Evolutionary conservation across 495 filamentous ascomycete genomes (phyloP), one percentile per base, ranked within the genome.

Genomic region (Penicillium nucicola): DNA sequence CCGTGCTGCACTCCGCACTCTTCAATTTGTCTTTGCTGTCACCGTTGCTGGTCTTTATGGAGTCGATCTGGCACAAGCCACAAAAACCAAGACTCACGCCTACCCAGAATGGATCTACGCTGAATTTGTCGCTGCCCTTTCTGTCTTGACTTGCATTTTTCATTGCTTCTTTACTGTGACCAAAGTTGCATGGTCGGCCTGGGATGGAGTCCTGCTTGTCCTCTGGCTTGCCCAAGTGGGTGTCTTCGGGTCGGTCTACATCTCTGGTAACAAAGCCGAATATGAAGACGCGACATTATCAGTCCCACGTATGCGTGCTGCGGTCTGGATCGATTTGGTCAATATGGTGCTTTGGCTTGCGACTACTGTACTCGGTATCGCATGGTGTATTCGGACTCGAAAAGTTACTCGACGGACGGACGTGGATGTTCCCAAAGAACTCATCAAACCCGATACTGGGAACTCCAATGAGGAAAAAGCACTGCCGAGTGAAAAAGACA

Each of bases 181-280:
- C 43, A 75, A 77, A 34, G 80, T 62, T 31, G 64, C 60, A 35
- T 72, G 61, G 37, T 86, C 82, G 63, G 68, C 66, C n/a, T 86
- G 84, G 84, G 87, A 86, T 59, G 56, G 68, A 13, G 57, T 86
- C 1, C 66, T 89, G 3, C 86, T 86, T 59, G 71, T 86, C 42
- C 74, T 90, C n/a, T 90, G 83, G 82, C 77, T 84, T 41, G 80
- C 80, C 1, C 76, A 88, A 42, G 87, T 88, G 60, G 87, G 86
- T 45, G 52, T 84, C 10, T 89, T 90, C 60, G 88, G 77, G 44
- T 77, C 77, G 54, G 75, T 86, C 66, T 90, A 83, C 65, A 82
- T 87, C 67, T 53, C 80, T 45, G 75, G 75, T 30, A 57, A 83
- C 33, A 53, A 79, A 2, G 67, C 28, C 4, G 80, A 48, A 78